Conservation (phyloP, 148 eudicot species). For the Vaccinium vitisidaea region DNA sequence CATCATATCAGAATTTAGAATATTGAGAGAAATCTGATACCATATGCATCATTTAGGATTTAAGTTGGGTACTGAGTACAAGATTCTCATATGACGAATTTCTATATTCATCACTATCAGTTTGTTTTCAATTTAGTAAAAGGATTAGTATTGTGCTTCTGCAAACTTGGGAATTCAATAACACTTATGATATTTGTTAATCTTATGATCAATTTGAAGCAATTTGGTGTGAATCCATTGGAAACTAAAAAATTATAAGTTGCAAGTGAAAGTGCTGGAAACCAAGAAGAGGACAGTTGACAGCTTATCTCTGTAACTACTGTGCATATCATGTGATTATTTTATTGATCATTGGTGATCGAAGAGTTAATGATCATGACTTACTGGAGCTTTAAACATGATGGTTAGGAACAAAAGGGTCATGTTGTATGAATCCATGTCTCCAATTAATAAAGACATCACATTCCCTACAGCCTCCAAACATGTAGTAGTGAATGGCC, state of each 20-base stretch:
- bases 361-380: not conserved
- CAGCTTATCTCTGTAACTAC: not conserved
- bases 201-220: not conserved
- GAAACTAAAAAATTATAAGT: not conserved
- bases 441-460: too few relatives aligned
- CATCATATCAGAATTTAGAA: too few relatives aligned
- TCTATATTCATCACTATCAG: too few relatives aligned
- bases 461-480: too few relatives aligned
- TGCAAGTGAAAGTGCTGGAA: slow-evolving; percentile 4
- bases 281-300: not conserved
- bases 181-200: not conserved
- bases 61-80: too few relatives aligned
- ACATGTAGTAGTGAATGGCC: too few relatives aligned
- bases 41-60: too few relatives aligned
- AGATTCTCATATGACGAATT: too few relatives aligned
- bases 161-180: not conserved
- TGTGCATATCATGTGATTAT: not conserved
- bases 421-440: not conserved
- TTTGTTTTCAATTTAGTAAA: not conserved
- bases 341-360: not conserved
- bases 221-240: not conserved
- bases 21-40: too few relatives aligned
- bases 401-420: not conserved
- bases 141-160: not conserved
- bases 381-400: not conserved